Evolutionary conservation across 2,329 filamentous ascomycete species (phyloP).

Genomic region (Xylariaceae sp.): DNA sequence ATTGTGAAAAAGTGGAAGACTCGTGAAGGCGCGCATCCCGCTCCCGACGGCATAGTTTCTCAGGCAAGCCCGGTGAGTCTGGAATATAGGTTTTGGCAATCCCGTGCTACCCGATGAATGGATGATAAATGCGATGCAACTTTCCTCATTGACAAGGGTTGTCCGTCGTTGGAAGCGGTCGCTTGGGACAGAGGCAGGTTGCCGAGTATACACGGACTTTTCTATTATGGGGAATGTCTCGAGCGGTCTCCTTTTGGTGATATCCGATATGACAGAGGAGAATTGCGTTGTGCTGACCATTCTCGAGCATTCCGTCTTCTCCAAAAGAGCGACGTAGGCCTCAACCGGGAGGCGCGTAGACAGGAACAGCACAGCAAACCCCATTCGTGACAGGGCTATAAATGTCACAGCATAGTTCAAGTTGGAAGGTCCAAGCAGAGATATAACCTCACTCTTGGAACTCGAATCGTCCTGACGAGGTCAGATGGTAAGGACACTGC

Average conservation of each 20-base stretch:
- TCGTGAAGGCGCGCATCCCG: conserved; percentile 42
- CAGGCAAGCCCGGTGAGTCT: conserved; percentile 36
- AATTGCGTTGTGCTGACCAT: conserved; percentile 22
- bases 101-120: conserved; percentile 47
- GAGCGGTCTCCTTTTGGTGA: conserved; percentile 6
- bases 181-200: neutral
- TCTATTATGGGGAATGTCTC: conserved; percentile 2
- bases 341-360: conserved; percentile 34
- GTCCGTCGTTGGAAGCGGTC: conserved; percentile 8
- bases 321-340: conserved; percentile 33
- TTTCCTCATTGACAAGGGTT: conserved; percentile 11
- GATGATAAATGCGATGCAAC: conserved; percentile 22
- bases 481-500: too few species aligned
- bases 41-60: conserved; percentile 19
- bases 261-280: conserved; percentile 3
- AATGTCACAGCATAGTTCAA: conserved; percentile 36
- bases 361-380: conserved; percentile 37
- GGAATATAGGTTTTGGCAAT: conserved; percentile 51
- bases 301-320: conserved; percentile 25
- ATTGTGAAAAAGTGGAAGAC: conserved; percentile 47
- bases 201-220: conserved; percentile 7
- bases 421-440: conserved; percentile 33
- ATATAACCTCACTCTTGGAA: conserved; percentile 21
- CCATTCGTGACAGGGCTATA: conserved; percentile 36
- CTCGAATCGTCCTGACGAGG: too few species aligned